Percentiles rank a stretch among this genome's conserved stretches.
These are phyloP conservation scores for Rhododendron vialii DNA, from an alignment of 148 eudicot genomes.

Conservation along the genomic window DNA sequence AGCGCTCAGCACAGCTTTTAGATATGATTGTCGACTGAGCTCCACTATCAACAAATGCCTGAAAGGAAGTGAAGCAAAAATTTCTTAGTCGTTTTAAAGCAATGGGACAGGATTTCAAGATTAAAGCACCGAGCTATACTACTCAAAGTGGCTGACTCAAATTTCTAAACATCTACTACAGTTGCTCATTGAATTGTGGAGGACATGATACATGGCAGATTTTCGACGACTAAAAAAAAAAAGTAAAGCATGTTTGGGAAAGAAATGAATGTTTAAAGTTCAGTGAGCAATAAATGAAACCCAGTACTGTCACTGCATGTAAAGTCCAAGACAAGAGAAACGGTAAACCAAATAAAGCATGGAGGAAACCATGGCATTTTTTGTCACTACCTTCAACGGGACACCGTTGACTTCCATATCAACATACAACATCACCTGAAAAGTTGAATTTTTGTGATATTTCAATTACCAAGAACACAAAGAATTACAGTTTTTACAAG, in stretches of 20 bases:
- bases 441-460: background rate
- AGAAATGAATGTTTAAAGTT: background rate
- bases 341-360: slow-evolving; percentile 4
- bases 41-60: slow-evolving; percentile 99
- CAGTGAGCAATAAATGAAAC: background rate
- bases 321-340: background rate
- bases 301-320: background rate
- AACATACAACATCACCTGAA: slow-evolving; percentile 96
- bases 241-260: background rate
- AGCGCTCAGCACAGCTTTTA: slow-evolving; percentile 94
- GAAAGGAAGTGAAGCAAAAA: slow-evolving; percentile 16
- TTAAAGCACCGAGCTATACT: background rate
- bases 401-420: slow-evolving; percentile 99
- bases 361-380: background rate
- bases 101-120: slow-evolving; percentile 1
- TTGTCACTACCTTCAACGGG: slow-evolving; percentile 77
- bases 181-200: background rate
- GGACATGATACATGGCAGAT: background rate
- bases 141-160: slow-evolving; percentile 1
- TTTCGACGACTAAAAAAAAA: background rate
- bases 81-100: background rate
- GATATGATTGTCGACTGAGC: slow-evolving; percentile 98
- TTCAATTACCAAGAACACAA: background rate
- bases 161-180: background rate
- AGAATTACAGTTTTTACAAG: background rate